Evolutionary conservation across 2,329 filamentous ascomycete species (phyloP).

Genomic region (Sporothrix euskadiensis): DNA sequence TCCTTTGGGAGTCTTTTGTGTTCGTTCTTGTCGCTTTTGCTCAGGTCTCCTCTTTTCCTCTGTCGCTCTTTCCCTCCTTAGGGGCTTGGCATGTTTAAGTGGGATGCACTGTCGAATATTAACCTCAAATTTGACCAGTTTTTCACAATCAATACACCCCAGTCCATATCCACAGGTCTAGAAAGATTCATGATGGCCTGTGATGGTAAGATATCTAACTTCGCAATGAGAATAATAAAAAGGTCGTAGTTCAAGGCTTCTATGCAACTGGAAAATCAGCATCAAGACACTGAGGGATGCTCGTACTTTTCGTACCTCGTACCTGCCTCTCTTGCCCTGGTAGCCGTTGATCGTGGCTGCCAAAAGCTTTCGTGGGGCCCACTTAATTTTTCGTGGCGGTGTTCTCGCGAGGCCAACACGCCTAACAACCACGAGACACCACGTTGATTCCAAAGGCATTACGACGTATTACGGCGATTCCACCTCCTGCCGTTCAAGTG

Average conservation of each 20-base stretch:
- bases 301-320: not conserved
- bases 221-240: not conserved
- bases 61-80: constrained; percentile 23
- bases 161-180: not conserved
- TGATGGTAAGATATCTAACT: not conserved
- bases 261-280: not conserved
- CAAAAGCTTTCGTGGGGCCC: not conserved
- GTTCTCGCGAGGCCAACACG: constrained; percentile 11
- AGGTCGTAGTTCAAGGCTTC: not conserved
- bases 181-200: not conserved
- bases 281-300: not conserved
- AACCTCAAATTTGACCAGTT: not conserved
- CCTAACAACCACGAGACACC: not conserved
- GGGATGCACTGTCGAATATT: not conserved
- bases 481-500: not conserved
- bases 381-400: constrained; percentile 15
- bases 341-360: not conserved
- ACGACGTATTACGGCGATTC: not conserved
- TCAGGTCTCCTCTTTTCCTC: constrained; percentile 9
- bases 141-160: not conserved
- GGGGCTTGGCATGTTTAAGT: constrained; percentile 24
- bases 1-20: not conserved
- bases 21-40: not conserved
- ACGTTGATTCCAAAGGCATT: not conserved
- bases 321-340: not conserved